Base-by-base conservation (phyloP, 768 basidiomycete genomes). In the Mycena pura region DNA sequence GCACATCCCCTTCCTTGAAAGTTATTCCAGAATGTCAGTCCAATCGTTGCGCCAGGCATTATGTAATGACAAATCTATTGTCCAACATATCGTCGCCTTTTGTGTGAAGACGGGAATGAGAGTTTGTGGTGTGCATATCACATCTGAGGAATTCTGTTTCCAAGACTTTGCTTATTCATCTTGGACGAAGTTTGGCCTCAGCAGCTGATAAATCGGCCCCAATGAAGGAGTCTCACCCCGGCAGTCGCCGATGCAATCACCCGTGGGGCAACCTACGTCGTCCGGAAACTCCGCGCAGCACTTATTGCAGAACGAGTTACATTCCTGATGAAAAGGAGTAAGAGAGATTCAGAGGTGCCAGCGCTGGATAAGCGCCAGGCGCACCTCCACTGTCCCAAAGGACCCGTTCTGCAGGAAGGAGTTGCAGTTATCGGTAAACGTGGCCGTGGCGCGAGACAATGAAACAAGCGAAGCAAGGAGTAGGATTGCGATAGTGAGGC, bases 241-340 rank as follows among this genome's bases (percentile, higher is more conserved):
- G 47, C 47, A 49, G 47, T 14, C 47, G 47, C 11, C 47, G 32
- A 49, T 5, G 47, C 47, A 49, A 32, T 2, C 24, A 32, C 5
- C 19, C 5, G 14, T 4, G 3, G 32, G 7, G 47, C 47, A 49
- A 34, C 22, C 47, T 24, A 14, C 31, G 47, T 49, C 47, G 22
- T 34, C 36, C 47, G 47, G 47, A 32, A 49, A 49, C 47, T 49
- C 31, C 21, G 47, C 47, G 36, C 47, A 49, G 47, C 47, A 49
- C 31, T 21, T 49, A 29, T 49, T 21, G 24, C 47, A 49, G 19
- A 49, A 49, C 47, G 47, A 15, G 25, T 22, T 36, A 32, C 47
- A 49, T 49, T 49, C 31, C 47, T 49, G 47, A 17, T 29, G 32
- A 36, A 29, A 49, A 36, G 32, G 47, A 36, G 32, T 49, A 32